Base-by-base conservation (phyloP, 208 protist species). In the Acanthamoeba triangularis region DNA sequence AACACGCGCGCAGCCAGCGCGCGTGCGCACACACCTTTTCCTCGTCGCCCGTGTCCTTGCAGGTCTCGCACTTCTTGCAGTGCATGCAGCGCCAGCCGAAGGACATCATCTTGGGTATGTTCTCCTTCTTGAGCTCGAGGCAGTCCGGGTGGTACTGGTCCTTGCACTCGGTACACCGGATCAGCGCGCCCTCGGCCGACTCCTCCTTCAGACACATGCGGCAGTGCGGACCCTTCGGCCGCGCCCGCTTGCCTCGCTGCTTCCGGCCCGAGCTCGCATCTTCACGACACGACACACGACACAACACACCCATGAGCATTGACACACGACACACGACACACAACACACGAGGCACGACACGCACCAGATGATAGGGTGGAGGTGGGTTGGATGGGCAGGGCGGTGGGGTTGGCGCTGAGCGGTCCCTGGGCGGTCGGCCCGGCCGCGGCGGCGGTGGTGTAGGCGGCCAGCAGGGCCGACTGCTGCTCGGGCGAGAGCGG, bases 61-160 rank as follows among this genome's bases (percentile, higher is more conserved):
- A 92, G 33, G 33, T 74, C 85, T 92, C 85, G 61, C 85, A 92
- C 85, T 67, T 92, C 61, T 92, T 92, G 63, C 85, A 92, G 85
- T 92, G 85, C 85, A 92, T 92, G 85, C 85, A 92, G 33, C 85
- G 85, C 85, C 85, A 92, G 61, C 85, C 85, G 33, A 76, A 92
- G 59, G 85, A 92, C 30, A 67, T 69, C 85, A 92, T 92, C 56
- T 74, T 69, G 54, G 85, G 85, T 28, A 74, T 74, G 63, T 76
- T 67, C 25, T 92, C 85, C 61, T 47, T 37, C 85, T 67, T 74
- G 59, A 92, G 63, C 61, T 92, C 85, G n/a, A 92, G 44, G 85
- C 85, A 92, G n/a, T 92, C 85, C 35, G 59, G 59, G 28, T 92
- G 85, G 61, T 92, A 92, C 28, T 47, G 59, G 37, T 92, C 85